Evolutionary conservation across 306 rosid genomes (phyloP).

Genomic region (Prunus fruticosa): DNA sequence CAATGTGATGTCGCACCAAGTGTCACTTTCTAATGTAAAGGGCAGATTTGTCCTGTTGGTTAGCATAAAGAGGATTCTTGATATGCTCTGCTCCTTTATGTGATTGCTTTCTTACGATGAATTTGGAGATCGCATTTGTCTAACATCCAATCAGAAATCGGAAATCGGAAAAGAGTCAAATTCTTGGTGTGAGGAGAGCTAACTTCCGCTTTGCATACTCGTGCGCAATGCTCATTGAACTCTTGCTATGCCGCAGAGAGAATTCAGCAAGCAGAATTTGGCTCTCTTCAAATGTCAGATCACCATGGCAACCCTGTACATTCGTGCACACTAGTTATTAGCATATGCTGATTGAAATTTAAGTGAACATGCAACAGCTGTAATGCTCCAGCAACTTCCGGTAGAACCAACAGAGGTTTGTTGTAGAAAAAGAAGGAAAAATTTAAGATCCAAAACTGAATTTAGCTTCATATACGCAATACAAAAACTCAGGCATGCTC

Average conservation of each 20-base stretch:
- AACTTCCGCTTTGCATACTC: slow-evolving; percentile 67
- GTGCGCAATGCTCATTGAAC: slow-evolving; percentile 53
- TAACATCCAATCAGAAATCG: not conserved
- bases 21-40: not conserved
- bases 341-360: not conserved
- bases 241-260: slow-evolving; percentile 71
- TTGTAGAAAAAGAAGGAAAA: too few relatives aligned
- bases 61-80: not conserved
- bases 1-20: not conserved
- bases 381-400: too few relatives aligned
- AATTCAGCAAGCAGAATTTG: slow-evolving; percentile 86
- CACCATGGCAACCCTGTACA: slow-evolving; percentile 79
- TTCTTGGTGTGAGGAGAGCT: slow-evolving; percentile 25
- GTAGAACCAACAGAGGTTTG: too few relatives aligned
- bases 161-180: not conserved
- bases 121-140: not conserved
- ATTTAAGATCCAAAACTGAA: not conserved
- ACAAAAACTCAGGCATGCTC: not conserved
- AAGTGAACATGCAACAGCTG: not conserved
- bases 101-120: not conserved
- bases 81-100: not conserved
- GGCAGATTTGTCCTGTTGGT: not conserved
- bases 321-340: not conserved
- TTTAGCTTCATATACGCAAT: not conserved
- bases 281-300: slow-evolving; percentile 62